Evolutionary conservation across 192 early-diverging fungal species (phyloP).

Genomic region (Rhizophlyctis rosea): DNA sequence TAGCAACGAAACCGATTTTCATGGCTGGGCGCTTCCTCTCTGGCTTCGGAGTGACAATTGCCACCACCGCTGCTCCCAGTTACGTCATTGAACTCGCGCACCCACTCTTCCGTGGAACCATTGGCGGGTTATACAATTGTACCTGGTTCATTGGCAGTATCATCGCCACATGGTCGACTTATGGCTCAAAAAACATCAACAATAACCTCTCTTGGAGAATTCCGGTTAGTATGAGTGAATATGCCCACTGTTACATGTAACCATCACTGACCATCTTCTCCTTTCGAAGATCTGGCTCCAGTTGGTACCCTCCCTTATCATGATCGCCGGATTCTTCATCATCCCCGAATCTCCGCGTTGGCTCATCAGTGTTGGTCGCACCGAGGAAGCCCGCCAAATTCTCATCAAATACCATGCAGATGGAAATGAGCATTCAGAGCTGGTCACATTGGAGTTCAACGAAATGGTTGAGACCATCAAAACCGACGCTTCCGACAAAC

Average conservation of each 20-base stretch:
- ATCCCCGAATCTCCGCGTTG: constrained; percentile 81
- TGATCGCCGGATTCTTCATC: constrained; percentile 51
- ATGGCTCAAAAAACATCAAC: not conserved
- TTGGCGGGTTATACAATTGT: constrained; percentile 39
- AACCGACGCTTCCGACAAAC: constrained; percentile 9
- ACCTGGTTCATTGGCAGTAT: constrained; percentile 37
- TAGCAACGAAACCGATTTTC: constrained; percentile 15
- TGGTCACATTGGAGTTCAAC: constrained; percentile 41
- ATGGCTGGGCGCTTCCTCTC: constrained; percentile 36
- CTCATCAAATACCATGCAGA: constrained; percentile 67
- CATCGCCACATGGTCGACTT: constrained; percentile 26
- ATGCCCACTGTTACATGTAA: too few relatives aligned
- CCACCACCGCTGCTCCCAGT: constrained; percentile 36
- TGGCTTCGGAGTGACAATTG: constrained; percentile 35
- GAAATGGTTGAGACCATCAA: constrained; percentile 42
- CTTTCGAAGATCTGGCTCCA: constrained; percentile 46
- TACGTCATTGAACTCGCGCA: constrained; percentile 40
- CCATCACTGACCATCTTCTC: too few relatives aligned
- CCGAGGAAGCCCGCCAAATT: constrained; percentile 64
- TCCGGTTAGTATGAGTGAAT: too few relatives aligned
- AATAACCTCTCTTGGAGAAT: constrained; percentile 45
- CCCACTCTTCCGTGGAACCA: constrained; percentile 33
- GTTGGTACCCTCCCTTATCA: constrained; percentile 46
- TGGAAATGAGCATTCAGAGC: constrained; percentile 39
- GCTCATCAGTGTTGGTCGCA: constrained; percentile 65